A percentile compares a stretch with the other conserved stretches of the same genome.
These are phyloP conservation scores for Echinochloa phyllopogon DNA, from an alignment of 176 grass and related monocot species.

Conservation along the genomic window DNA sequence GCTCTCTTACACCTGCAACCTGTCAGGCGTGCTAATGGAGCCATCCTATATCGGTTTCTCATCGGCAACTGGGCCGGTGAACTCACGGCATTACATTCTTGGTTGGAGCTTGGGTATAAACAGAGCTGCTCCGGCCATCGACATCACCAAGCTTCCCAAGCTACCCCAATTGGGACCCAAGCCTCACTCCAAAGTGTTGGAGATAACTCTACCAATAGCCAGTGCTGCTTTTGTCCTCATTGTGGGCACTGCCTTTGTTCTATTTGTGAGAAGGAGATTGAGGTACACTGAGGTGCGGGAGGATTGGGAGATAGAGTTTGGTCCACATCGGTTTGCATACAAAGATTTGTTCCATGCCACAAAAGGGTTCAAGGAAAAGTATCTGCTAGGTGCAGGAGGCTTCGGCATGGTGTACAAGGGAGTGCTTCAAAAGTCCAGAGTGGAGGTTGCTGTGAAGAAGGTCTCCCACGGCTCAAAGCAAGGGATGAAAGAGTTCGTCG, in stretches of 20 bases:
- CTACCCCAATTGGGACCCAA: conserved; percentile 24
- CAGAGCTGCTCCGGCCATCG: conserved; percentile 22
- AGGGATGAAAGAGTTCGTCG: conserved; percentile 60
- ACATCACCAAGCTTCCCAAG: conserved; percentile 44
- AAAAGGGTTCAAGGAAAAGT: conserved; percentile 37
- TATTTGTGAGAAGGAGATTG: conserved; percentile 14
- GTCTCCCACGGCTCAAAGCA: conserved; percentile 54
- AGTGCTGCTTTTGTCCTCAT: conserved; percentile 33
- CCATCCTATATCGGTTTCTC: conserved; percentile 54
- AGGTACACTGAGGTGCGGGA: conserved; percentile 47
- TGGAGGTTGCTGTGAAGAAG: conserved; percentile 59
- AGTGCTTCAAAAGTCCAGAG: conserved; percentile 36
- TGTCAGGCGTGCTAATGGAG: conserved; percentile 39
- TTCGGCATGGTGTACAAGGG: conserved; percentile 67
- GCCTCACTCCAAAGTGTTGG: conserved; percentile 15
- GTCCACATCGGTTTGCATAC: conserved; percentile 44
- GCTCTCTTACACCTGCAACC: conserved; percentile 21
- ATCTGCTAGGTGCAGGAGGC: conserved; percentile 56
- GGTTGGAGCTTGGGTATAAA: conserved; percentile 59
- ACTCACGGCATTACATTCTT: neutral
- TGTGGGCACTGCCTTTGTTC: neutral
- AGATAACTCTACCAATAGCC: conserved; percentile 28
- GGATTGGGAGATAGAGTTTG: conserved; percentile 65
- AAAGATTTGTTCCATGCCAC: conserved; percentile 28
- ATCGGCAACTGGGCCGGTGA: conserved; percentile 1